Percentiles rank a stretch among this genome's conserved stretches.
phyloP scores from a whole-genome alignment of 805 yeast species.

The Metschnikowia peoriensis region DNA sequence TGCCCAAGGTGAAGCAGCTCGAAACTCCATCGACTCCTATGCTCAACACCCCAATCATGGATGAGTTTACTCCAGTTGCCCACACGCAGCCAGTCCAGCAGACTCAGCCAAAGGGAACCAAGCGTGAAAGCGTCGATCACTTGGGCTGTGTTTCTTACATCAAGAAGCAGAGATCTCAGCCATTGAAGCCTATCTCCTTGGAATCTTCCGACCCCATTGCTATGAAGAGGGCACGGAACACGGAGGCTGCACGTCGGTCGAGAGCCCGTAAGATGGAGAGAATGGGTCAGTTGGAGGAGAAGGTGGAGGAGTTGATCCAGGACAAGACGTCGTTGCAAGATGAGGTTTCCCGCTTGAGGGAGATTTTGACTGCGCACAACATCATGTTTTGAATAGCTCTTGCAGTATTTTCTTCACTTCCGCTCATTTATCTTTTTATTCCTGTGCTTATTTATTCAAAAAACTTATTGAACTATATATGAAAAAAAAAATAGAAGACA shows the following conservation, averaged over 20 bases:
- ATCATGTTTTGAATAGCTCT: conserved; percentile 9
- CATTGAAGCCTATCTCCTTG: conserved; percentile 65
- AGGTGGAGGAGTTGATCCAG: conserved; percentile 61
- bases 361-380: conserved; percentile 34
- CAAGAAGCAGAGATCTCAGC: conserved; percentile 71
- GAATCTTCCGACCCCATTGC: conserved; percentile 61
- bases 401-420: not conserved
- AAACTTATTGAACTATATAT: not conserved
- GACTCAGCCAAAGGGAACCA: not conserved
- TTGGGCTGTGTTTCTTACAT: conserved; percentile 75
- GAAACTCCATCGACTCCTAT: conserved; percentile 23
- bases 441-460: not conserved
- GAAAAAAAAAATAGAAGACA: not conserved
- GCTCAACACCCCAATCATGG: conserved; percentile 15
- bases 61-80: not conserved
- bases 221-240: conserved; percentile 90
- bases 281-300: conserved; percentile 76
- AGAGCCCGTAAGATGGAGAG: conserved; percentile 91
- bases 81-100: not conserved
- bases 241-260: conserved; percentile 96
- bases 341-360: conserved; percentile 63
- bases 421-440: not conserved
- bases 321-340: conserved; percentile 59
- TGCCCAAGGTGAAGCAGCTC: conserved; percentile 23
- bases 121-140: conserved; percentile 52